phyloP scores from a whole-genome alignment of 768 basidiomycete species.

The Mycena floridula region DNA sequence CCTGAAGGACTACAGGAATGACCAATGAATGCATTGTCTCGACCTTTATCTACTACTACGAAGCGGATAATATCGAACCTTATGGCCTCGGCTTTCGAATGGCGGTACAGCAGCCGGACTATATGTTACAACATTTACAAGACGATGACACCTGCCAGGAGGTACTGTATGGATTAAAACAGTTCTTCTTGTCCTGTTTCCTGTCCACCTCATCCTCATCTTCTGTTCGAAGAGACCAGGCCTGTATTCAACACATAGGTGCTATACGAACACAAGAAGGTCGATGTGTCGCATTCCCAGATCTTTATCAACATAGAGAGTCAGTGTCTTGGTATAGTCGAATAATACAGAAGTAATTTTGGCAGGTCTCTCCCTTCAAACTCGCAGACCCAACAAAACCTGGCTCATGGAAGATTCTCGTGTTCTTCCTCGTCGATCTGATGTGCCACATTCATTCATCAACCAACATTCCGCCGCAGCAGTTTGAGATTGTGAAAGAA shows the following conservation, averaged over 20 bases:
- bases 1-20: no score
- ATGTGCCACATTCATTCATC: background rate
- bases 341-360: no score
- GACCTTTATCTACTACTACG: conserved; percentile 15
- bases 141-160: background rate
- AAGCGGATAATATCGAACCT: conserved; percentile 13
- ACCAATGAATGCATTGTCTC: conserved; percentile 14
- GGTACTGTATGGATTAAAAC: background rate
- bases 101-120: conserved; percentile 6
- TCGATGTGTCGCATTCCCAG: background rate
- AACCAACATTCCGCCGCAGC: background rate
- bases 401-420: background rate
- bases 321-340: no score
- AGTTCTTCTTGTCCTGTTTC: background rate
- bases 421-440: background rate
- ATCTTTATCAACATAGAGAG: background rate
- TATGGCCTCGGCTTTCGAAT: conserved; percentile 8
- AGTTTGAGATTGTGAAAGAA: background rate
- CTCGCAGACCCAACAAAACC: background rate
- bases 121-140: conserved; percentile 6
- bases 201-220: background rate
- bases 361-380: background rate
- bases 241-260: background rate
- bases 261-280: background rate
- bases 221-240: background rate